phyloP scores from a whole-genome alignment of 1,284 basidiomycete species.

The Cutaneotrichosporon arboriforme region DNA sequence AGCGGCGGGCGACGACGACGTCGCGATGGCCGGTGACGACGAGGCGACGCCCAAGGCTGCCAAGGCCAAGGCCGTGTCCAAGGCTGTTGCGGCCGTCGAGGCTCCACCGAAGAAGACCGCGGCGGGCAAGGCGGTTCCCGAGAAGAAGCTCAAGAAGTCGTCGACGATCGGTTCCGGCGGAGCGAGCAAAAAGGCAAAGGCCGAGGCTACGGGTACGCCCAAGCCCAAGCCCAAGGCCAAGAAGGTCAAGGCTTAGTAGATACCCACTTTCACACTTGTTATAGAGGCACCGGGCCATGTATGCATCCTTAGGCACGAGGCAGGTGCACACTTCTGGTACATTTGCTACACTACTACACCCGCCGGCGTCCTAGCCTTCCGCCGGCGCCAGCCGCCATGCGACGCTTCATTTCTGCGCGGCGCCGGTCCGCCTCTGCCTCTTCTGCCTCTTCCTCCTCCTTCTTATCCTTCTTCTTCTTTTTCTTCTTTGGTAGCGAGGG shows the following conservation, averaged over 20 bases:
- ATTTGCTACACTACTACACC: too few relatives aligned
- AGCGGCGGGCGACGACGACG: slow-evolving; percentile 10
- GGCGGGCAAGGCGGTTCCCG: background rate
- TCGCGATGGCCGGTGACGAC: slow-evolving; percentile 7
- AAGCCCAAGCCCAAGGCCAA: slow-evolving; percentile 10
- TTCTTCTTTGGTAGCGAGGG: slow-evolving; percentile 15
- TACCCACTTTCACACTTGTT: background rate
- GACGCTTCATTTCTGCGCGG: slow-evolving; percentile 29
- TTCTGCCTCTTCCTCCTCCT: slow-evolving; percentile 29
- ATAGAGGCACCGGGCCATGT: slow-evolving; percentile 5
- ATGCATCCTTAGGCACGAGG: background rate
- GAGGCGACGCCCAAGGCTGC: slow-evolving; percentile 8
- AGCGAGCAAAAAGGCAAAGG: slow-evolving; percentile 19
- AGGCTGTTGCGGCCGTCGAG: slow-evolving; percentile 3
- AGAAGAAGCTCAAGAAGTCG: slow-evolving; percentile 21
- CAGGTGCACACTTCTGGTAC: too few relatives aligned
- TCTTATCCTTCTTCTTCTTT: slow-evolving; percentile 25
- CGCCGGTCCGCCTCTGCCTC: slow-evolving; percentile 30
- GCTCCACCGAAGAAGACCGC: slow-evolving; percentile 10
- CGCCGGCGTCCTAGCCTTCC: slow-evolving; percentile 13
- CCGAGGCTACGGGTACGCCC: slow-evolving; percentile 12
- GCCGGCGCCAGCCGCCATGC: slow-evolving; percentile 32
- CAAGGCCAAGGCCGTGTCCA: slow-evolving; percentile 5
- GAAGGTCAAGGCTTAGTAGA: slow-evolving; percentile 8
- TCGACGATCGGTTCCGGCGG: slow-evolving; percentile 32